Conservation (phyloP, 345 rosid species). For the Combretum micranthum region DNA sequence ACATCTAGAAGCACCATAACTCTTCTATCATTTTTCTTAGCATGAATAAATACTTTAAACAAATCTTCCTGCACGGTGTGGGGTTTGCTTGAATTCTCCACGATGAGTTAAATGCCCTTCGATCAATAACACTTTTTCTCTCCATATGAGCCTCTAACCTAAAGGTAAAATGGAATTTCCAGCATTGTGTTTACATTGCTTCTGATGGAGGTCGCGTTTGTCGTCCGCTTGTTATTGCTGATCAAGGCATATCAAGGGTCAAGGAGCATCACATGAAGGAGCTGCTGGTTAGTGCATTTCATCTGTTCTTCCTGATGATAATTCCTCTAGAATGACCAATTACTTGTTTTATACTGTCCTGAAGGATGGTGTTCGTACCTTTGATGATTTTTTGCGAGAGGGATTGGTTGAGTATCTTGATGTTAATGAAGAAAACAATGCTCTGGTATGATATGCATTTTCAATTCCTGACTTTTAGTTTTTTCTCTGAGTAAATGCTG, state of each 20-base stretch:
- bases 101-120: no score
- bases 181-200: conserved; percentile 87
- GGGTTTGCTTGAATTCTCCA: no score
- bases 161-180: conserved; percentile 11
- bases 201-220: conserved; percentile 99
- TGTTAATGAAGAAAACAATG: conserved; percentile 96
- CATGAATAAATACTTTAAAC: no score
- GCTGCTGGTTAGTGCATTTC: conserved; percentile 46
- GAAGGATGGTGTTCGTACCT: conserved; percentile 83
- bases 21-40: no score
- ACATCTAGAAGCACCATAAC: no score
- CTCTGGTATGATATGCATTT: conserved; percentile 51
- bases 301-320: conserved; percentile 7
- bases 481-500: conserved; percentile 2
- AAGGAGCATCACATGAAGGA: conserved; percentile 91
- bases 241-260: conserved; percentile 84
- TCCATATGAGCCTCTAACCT: no score
- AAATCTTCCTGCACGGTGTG: no score
- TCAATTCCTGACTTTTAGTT: background rate
- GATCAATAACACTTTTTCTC: no score
- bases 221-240: conserved; percentile 95
- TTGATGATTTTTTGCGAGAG: conserved; percentile 83
- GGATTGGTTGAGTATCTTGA: conserved; percentile 94
- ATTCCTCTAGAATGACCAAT: conserved; percentile 7
- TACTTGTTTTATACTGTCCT: conserved; percentile 15